Conservation (phyloP, 1,284 basidiomycete genomes). For the Ganoderma boninense region DNA sequence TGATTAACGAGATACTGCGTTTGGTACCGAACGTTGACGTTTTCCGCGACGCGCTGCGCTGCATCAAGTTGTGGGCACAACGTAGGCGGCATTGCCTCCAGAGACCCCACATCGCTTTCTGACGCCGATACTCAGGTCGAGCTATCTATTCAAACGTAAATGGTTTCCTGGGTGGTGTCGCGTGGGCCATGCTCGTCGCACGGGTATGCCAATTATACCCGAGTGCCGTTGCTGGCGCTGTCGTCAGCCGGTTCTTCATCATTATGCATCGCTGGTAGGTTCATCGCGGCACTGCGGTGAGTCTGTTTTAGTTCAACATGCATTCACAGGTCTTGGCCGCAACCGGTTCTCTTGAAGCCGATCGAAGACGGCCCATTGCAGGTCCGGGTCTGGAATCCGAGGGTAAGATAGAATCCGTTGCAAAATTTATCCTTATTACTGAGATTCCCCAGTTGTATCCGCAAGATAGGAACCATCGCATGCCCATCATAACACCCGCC, state of each 20-base stretch:
- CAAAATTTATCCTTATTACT: background rate
- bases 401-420: slow-evolving; percentile 54
- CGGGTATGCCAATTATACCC: slow-evolving; percentile 99
- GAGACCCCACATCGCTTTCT: background rate
- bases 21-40: slow-evolving; percentile 95
- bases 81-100: slow-evolving; percentile 57
- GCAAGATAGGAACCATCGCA: slow-evolving; percentile 91
- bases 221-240: slow-evolving; percentile 91
- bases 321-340: slow-evolving; percentile 89
- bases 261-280: slow-evolving; percentile 95
- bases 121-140: slow-evolving; percentile 60
- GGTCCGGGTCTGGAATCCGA: slow-evolving; percentile 98
- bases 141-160: slow-evolving; percentile 99
- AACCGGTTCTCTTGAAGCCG: slow-evolving; percentile 94
- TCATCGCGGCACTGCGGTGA: background rate
- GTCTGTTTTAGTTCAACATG: background rate
- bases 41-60: slow-evolving; percentile 93
- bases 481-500: slow-evolving; percentile 99
- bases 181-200: slow-evolving; percentile 98
- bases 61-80: slow-evolving; percentile 98
- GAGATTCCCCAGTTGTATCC: slow-evolving; percentile 78
- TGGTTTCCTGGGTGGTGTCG: slow-evolving; percentile 97
- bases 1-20: slow-evolving; percentile 95
- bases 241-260: slow-evolving; percentile 97
- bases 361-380: slow-evolving; percentile 96